phyloP scores from a whole-genome alignment of 306 rosid species.

The Mimosa bimucronata region DNA sequence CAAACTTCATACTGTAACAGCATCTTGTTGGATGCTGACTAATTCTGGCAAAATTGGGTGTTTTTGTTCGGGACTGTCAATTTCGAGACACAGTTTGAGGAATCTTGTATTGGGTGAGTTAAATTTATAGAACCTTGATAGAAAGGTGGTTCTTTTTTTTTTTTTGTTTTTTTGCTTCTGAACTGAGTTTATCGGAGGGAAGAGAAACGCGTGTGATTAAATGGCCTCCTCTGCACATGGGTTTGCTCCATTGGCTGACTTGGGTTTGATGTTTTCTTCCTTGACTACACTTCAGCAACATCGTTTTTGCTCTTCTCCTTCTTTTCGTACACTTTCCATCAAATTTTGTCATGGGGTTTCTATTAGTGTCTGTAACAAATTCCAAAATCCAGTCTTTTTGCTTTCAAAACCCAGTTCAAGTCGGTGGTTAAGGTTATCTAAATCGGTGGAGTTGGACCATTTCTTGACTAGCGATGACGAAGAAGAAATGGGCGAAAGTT shows the following conservation, averaged over 20 bases:
- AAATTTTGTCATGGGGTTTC: conserved; percentile 45
- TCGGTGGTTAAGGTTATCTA: conserved; percentile 55
- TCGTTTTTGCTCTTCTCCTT: conserved; percentile 38
- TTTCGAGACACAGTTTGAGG: conserved; percentile 27
- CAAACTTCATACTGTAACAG: not conserved
- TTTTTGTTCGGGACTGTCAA: not conserved
- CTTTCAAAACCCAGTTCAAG: conserved; percentile 38
- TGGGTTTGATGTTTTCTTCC: conserved; percentile 49
- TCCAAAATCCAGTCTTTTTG: conserved; percentile 40
- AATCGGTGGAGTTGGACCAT: conserved; percentile 82
- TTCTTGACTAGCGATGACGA: conserved; percentile 85
- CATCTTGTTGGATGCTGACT: conserved; percentile 43
- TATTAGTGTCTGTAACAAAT: conserved; percentile 37
- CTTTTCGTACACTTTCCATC: conserved; percentile 33
- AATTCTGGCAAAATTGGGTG: conserved; percentile 23
- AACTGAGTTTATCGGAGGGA: conserved; percentile 28
- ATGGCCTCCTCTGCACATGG: conserved; percentile 74
- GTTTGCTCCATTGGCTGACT: conserved; percentile 49
- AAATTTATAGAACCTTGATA: conserved; percentile 30
- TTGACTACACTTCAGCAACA: conserved; percentile 41
- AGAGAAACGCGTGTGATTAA: conserved; percentile 22
- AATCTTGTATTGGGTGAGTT: conserved; percentile 23
- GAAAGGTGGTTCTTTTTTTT: conserved; percentile 20
- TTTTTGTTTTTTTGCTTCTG: no score
- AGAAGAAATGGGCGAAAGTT: conserved; percentile 91